Conservation (phyloP, 305 asterid genomes). For the Galium porrigens region DNA sequence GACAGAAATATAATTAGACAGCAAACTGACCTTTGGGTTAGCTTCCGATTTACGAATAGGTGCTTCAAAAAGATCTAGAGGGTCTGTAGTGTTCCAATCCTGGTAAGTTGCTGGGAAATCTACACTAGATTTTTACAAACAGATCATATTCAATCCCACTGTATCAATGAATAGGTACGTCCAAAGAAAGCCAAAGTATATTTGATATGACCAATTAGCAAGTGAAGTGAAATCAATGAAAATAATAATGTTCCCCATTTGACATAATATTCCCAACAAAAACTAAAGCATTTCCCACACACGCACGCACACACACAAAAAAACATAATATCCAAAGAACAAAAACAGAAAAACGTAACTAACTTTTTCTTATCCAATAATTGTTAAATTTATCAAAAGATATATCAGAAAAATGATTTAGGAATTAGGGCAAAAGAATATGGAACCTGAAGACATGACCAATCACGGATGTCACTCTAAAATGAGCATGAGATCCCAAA, state of each 20-base stretch:
- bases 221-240: not conserved
- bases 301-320: not conserved
- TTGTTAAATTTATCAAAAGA: not conserved
- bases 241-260: not conserved
- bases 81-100: constrained; percentile 73
- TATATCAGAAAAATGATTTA: constrained; percentile 1
- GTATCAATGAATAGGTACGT: not conserved
- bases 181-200: not conserved
- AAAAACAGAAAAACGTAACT: not conserved
- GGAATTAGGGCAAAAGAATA: not conserved
- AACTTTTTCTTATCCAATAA: not conserved
- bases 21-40: constrained; percentile 46
- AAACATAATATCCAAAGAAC: not conserved
- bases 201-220: not conserved
- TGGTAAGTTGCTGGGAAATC: constrained; percentile 73
- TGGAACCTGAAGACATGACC: constrained; percentile 87
- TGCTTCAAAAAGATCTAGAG: constrained; percentile 72
- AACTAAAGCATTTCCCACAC: not conserved
- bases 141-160: constrained; percentile 15
- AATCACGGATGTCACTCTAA: constrained; percentile 80
- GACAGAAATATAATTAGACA: not conserved
- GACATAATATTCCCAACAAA: not conserved
- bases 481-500: constrained; percentile 51
- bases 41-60: constrained; percentile 56
- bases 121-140: constrained; percentile 40